Base-by-base conservation (phyloP, 75 land plant species). In the Pinus taeda region DNA sequence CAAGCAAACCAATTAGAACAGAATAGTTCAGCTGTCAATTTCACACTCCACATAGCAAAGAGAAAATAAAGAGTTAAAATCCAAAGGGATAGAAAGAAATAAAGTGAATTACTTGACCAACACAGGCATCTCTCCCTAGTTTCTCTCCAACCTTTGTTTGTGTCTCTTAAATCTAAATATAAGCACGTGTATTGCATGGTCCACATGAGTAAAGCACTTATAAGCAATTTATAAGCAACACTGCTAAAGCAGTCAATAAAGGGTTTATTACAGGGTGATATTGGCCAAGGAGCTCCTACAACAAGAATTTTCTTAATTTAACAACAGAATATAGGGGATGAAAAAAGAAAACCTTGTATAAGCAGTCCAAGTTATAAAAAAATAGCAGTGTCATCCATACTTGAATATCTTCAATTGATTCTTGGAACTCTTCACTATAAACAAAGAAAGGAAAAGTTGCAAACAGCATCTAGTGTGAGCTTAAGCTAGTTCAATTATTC, bases 1-100 rank as follows among this genome's bases (percentile, higher is more conserved):
- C 87, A 85, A 42, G 58, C 17, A 73, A 56, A 73, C 57, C 21
- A 18, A 60, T 60, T 45, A 67, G 49, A 67, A 67, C 17, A 7
- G 49, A 67, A 67, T 18, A 20, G 45, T 33, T 67, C 3, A 67
- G 71, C 20, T 17, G 21, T 67, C 71, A 17, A 67, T 67, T n/a
- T 67, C 21, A 67, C 53, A 20, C 37, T 67, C 53, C 45, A 67
- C 30, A 33, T 67, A 67, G 53, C 22, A 15, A 67, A 39, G 39
- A 39, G 42, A 67, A 39, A 9, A 37, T 64, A 4, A 20, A 67
- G 20, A 36, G 69, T 15, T 15, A 37, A 20, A 15, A 36, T 17
- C 2, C 30, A 11, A 3, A 3, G 69, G 42, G 42, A 65, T 13
- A 65, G 14, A 65, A 17, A 65, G 45, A 33, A 64, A 30, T 14